Evolutionary conservation across 768 basidiomycete genomes (phyloP).

Genomic region (Psilocybe cubensis): DNA sequence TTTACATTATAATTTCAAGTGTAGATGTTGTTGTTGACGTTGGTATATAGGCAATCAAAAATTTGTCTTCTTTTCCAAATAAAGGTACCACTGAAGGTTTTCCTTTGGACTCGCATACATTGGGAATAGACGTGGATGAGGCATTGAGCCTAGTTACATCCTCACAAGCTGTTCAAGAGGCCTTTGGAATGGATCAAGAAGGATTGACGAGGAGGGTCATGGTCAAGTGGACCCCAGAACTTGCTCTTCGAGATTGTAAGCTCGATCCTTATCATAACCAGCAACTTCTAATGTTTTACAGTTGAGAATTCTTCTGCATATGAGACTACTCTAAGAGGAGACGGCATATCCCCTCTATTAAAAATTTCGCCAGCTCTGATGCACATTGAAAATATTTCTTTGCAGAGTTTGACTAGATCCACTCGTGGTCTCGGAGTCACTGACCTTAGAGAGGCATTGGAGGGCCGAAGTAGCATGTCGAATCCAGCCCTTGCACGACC

Average conservation of each 20-base stretch:
- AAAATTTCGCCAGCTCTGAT: slow-evolving; percentile 86
- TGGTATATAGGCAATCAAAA: slow-evolving; percentile 11
- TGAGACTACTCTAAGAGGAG: slow-evolving; percentile 61
- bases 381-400: slow-evolving; percentile 89
- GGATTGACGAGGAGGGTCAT: slow-evolving; percentile 57
- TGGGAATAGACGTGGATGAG: slow-evolving; percentile 25
- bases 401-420: slow-evolving; percentile 82
- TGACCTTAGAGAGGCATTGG: slow-evolving; percentile 87
- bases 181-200: slow-evolving; percentile 65
- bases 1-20: not conserved
- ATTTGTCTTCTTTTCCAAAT: slow-evolving; percentile 16
- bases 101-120: not conserved
- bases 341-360: slow-evolving; percentile 74
- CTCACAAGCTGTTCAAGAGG: slow-evolving; percentile 57
- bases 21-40: not conserved
- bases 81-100: not conserved
- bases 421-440: slow-evolving; percentile 83
- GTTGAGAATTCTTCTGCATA: slow-evolving; percentile 34
- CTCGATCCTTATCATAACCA: not conserved
- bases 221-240: slow-evolving; percentile 71
- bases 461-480: slow-evolving; percentile 83
- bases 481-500: slow-evolving; percentile 71
- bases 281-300: slow-evolving; percentile 5
- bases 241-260: slow-evolving; percentile 79
- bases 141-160: slow-evolving; percentile 61